These are phyloP conservation scores for Dalbergia cochinchinensis DNA, from an alignment of 306 rosid species.

Conservation along the genomic window DNA sequence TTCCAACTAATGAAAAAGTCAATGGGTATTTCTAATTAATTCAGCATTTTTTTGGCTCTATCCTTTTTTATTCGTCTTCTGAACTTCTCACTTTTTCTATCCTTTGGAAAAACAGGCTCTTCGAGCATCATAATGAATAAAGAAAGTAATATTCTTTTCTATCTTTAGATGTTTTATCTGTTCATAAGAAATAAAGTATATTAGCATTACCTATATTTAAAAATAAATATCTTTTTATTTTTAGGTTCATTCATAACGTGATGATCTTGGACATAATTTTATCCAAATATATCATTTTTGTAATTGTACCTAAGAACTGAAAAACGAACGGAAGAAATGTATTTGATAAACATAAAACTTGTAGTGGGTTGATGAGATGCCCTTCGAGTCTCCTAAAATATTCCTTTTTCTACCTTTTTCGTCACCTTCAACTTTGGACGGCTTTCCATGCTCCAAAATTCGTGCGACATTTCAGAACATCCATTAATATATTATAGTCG, in stretches of 20 bases:
- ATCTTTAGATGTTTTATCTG: constrained; percentile 36
- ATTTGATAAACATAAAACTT: background rate
- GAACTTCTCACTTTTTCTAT: background rate
- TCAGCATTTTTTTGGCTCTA: background rate
- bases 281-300: no score
- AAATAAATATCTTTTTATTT: no score
- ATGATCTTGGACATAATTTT: no score
- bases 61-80: background rate
- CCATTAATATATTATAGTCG: constrained; percentile 47
- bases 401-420: constrained; percentile 47
- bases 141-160: constrained; percentile 35
- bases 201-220: background rate
- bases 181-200: constrained; percentile 7
- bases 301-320: no score
- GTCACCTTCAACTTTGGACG: constrained; percentile 40
- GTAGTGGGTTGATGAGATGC: constrained; percentile 57
- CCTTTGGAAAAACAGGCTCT: background rate
- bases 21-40: background rate
- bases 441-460: constrained; percentile 58
- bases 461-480: constrained; percentile 43
- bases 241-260: no score
- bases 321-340: no score
- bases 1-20: background rate
- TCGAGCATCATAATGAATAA: constrained; percentile 40
- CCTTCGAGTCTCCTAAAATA: constrained; percentile 51